Evolutionary conservation across 1,284 basidiomycete species (phyloP), one percentile per base, ranked within the genome.

Genomic region (Porodaedalea pini): DNA sequence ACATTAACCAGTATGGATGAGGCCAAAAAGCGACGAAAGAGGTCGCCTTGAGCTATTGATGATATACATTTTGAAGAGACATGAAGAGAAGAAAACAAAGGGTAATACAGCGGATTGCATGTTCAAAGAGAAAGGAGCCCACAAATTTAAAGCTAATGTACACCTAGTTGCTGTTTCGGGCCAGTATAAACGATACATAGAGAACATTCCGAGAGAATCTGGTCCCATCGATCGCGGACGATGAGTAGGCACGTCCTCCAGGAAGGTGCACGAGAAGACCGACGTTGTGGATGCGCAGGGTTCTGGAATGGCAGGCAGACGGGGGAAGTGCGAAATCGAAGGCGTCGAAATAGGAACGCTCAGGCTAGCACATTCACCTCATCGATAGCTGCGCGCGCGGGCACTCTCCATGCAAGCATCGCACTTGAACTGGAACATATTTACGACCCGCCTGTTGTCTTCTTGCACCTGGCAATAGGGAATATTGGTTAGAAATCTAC

Each of bases 341-440:
- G 41, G 41, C 21, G 37, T 29, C 25, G 50, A 17, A 45, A 45
- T 17, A 44, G 39, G 31, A 34, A 17, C 21, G 36, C 21, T n/a
- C 29, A 40, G 23, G 23, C 27, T 7, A 36, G 56, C 34, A 57
- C 62, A 2, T 60, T 58, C 2, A 54, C 2, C 51, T 67, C 68
- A 69, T 27, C 67, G 69, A 40, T 64, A 65, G n/a, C 61, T 60
- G 29, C 67, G 59, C 17, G 63, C 69, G 23, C 70, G 63, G 17
- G 65, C 68, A 55, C 70, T 67, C 45, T 51, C 57, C 48, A 73
- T 75, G 67, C 79, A 81, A 1, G 32, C 55, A 7, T 80, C 79
- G 67, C 78, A 80, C 51, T 73, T 73, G 61, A 75, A 75, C 61
- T 81, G 79, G 40, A 80, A 75, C 43, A 80, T 66, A 61, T 78